Base-by-base conservation (phyloP, 306 rosid species). In the Malus sylvestris region DNA sequence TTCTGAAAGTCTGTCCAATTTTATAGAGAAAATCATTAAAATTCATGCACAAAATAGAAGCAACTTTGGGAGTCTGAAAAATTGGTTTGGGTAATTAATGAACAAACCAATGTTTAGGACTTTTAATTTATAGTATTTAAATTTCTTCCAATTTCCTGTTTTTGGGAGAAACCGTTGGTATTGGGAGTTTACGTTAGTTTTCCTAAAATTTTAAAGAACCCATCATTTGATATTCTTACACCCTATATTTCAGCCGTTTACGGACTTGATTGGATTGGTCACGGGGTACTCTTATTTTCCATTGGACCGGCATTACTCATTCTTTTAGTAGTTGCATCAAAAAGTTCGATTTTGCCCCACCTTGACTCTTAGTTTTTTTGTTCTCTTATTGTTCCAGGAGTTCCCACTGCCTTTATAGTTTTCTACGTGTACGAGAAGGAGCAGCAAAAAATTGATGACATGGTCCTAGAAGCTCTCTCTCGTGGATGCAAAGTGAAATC, bases 371-470 rank as follows among this genome's bases (percentile, higher is more conserved):
- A 19, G 70, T 63, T 20, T 45, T 46, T 13, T 30, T 70, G 30
- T 42, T 46, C 53, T 75, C 49, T 66, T 76, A 29, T 83, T 71
- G 63, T 85, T 88, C 76, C 95, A 94, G 97, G 90, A 52, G 73
- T 90, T 78, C 75, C 85, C 60, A 30, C 81, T 67, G 90, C 89
- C 53, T 92, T 95, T 74, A 38, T 86, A 71, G 92, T 80, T 80
- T 90, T 90, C 87, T 86, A 81, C 73, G 67, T 86, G 22, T 92
- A 95, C 70, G 98, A 95, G 80, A 86, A 85, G 85, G 85, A 90
- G 83, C 97, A 95, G 81, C 83, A 89, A 81, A 91, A 85, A 69
- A 88, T 95, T 58, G 97, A 90, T 83, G 85, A 78, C 66, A 15
- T 89, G 85, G 82, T 86, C 51, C 65, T 82, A 14, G 76, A 75